Conservation (phyloP, 495 filamentous ascomycete species). For the Chlorociboria aeruginascens region DNA sequence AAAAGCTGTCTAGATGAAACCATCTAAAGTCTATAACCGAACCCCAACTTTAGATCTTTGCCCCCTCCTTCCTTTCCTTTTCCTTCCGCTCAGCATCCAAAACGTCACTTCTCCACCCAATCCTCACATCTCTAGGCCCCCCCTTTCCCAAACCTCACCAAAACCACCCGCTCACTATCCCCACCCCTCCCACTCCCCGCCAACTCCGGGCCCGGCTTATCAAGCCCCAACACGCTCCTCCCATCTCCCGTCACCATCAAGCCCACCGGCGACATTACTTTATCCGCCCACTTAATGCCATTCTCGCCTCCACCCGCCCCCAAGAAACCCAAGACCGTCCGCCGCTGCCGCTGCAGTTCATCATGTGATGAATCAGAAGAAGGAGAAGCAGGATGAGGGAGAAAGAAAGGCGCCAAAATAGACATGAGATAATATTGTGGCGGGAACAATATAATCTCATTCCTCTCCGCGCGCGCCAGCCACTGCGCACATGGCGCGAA, state of each 20-base stretch:
- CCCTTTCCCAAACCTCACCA: conserved; percentile 51
- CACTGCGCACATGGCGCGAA: conserved; percentile 61
- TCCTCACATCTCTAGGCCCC: conserved; percentile 40
- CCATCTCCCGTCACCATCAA: conserved; percentile 42
- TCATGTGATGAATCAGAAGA: conserved; percentile 25
- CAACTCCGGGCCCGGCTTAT: conserved; percentile 62
- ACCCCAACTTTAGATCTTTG: neutral
- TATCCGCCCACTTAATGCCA: conserved; percentile 57
- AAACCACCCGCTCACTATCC: conserved; percentile 59
- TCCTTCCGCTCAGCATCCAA: conserved; percentile 21
- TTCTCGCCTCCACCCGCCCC: conserved; percentile 21
- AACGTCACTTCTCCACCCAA: conserved; percentile 41
- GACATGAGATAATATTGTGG: conserved; percentile 77
- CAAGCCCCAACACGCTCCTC: conserved; percentile 51
- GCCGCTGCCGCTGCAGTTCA: conserved; percentile 41
- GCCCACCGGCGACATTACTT: conserved; percentile 59
- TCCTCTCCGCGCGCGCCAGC: conserved; percentile 45
- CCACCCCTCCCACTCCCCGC: conserved; percentile 48
- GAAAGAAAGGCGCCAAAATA: conserved; percentile 50
- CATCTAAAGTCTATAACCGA: neutral
- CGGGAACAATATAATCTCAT: conserved; percentile 75
- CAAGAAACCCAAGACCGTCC: conserved; percentile 46
- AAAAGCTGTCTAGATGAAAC: neutral
- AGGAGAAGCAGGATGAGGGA: conserved; percentile 22
- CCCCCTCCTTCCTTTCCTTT: conserved; percentile 13